Base-by-base conservation (phyloP, 2,329 filamentous ascomycete species). In the Beauveria scarabaeidicola region DNA sequence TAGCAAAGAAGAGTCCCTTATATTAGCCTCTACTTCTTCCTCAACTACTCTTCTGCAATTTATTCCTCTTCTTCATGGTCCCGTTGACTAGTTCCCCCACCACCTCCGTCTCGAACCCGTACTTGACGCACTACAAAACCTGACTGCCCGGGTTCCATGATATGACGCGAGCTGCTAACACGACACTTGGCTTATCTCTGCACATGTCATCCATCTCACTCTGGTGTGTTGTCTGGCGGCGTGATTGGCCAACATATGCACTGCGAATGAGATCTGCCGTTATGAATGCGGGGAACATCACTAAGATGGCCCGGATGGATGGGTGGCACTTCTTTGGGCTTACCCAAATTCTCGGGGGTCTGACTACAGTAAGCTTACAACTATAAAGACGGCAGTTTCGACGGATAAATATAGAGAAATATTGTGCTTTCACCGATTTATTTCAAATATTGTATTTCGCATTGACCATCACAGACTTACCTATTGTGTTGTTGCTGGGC, bases 281-380 rank as follows among this genome's bases (percentile, higher is more conserved):
- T 51, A 38, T 32, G 46, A 58, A 43, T 52, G 55, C 55, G 55
- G 55, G 55, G 55, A 58, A 52, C 47, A 58, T 58, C 55, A 58
- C 55, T 58, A 58, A 58, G 46, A 52, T 50, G 44, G 51, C 13
- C 44, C 17, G 46, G 44, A 51, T 51, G 23, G 55, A 47, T 43
- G 55, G 44, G 46, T 51, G 47, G 55, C 46, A 19, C 36, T 40
- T n/a, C 10, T 50, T 36, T 21, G 54, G 54, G 23, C 7, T 23
- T 58, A 46, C 43, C 46, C 32, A 3, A 21, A 27, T 8, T 23
- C 21, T 44, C 5, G 15, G 29, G 29, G 29, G 52, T 38, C 27
- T 36, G 7, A 17, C 15, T 23, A 29, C 19, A 19, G 44, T 50
- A 15, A 43, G 54, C 54, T 41, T 56, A 56, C 53, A 40, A 40